Percentiles rank a stretch among this genome's conserved stretches.
These are phyloP conservation scores for Arthroderma sp. DNA, from an alignment of 2,329 filamentous ascomycete species.

Conservation along the genomic window DNA sequence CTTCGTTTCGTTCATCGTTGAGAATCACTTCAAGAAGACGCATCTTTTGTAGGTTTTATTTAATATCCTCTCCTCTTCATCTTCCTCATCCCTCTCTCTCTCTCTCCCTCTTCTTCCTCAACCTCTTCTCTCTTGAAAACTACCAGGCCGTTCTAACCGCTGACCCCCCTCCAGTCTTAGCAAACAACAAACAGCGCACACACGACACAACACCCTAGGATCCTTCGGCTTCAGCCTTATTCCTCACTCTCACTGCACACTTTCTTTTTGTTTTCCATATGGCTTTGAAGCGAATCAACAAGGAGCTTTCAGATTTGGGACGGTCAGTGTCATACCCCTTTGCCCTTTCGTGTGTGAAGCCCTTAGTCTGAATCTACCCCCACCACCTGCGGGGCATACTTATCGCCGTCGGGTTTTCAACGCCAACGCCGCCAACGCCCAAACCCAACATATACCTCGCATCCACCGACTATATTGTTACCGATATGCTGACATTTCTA, in stretches of 20 bases:
- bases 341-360: conserved; percentile 3
- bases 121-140: conserved; percentile 11
- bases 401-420: background rate
- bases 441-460: background rate
- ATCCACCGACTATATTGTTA: background rate
- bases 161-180: no score
- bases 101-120: conserved; percentile 21
- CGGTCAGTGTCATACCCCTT: conserved; percentile 27
- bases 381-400: conserved; percentile 8
- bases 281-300: conserved; percentile 42
- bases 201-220: no score
- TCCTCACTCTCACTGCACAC: conserved; percentile 9
- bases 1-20: no score
- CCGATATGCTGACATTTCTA: background rate
- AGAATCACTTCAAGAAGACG: no score
- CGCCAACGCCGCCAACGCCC: background rate
- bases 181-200: no score
- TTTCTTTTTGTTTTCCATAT: conserved; percentile 19
- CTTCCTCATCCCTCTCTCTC: no score
- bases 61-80: no score
- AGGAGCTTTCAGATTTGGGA: conserved; percentile 40
- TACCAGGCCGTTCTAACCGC: no score
- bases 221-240: background rate
- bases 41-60: no score
- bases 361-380: conserved; percentile 5